A percentile compares a stretch with the other conserved stretches of the same genome.
These are phyloP conservation scores for Articulospora tetracladia DNA, from an alignment of 495 filamentous ascomycete species.

Conservation along the genomic window DNA sequence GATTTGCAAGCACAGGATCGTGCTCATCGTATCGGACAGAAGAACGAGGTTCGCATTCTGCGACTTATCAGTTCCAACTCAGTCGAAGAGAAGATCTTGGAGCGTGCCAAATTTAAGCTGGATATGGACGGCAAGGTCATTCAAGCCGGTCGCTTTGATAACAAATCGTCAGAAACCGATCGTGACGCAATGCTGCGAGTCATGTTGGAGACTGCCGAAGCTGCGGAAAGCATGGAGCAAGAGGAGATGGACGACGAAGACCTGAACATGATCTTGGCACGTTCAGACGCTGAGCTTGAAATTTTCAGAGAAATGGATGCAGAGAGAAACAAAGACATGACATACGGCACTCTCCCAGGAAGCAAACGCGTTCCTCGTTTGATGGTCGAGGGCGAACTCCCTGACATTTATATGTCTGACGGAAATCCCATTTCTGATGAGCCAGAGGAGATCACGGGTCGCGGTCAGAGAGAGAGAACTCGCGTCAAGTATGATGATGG, in stretches of 20 bases:
- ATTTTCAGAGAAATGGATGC: slow-evolving; percentile 76
- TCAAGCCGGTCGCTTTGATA: slow-evolving; percentile 97
- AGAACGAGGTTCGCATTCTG: slow-evolving; percentile 97
- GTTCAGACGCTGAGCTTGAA: slow-evolving; percentile 66
- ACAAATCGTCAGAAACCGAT: slow-evolving; percentile 98
- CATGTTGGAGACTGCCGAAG: slow-evolving; percentile 86
- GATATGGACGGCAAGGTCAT: slow-evolving; percentile 99
- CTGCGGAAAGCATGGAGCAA: slow-evolving; percentile 76
- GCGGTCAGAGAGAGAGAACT: slow-evolving; percentile 90
- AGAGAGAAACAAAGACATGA: slow-evolving; percentile 55
- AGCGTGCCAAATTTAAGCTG: slow-evolving; percentile 94
- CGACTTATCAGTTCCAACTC: slow-evolving; percentile 94
- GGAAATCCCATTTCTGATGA: slow-evolving; percentile 74
- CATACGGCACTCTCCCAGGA: slow-evolving; percentile 63
- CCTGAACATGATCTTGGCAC: slow-evolving; percentile 81
- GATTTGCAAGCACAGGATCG: slow-evolving; percentile 99
- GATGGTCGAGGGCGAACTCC: slow-evolving; percentile 83
- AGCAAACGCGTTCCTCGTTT: slow-evolving; percentile 68
- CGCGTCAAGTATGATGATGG: slow-evolving; percentile 95
- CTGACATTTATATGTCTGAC: slow-evolving; percentile 87
- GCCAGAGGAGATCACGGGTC: slow-evolving; percentile 71
- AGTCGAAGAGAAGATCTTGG: slow-evolving; percentile 97
- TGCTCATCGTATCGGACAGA: slow-evolving; percentile 99
- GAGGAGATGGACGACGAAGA: slow-evolving; percentile 98
- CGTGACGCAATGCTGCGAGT: slow-evolving; percentile 92